Conservation (phyloP, 1,284 basidiomycete species). For the Farysia itapuensis region DNA sequence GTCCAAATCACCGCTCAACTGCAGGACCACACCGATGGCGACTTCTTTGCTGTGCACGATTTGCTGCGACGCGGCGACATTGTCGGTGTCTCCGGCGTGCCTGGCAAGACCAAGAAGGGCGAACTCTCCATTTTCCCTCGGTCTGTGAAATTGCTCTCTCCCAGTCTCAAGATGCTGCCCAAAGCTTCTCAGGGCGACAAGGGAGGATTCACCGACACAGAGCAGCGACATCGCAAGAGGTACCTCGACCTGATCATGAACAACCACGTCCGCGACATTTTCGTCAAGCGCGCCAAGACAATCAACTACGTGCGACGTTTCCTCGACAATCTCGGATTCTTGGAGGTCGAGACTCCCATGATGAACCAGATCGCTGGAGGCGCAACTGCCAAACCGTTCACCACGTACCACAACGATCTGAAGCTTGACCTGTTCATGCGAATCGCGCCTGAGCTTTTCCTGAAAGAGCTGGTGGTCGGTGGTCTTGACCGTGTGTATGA, state of each 20-base stretch:
- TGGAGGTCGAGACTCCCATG: conserved; percentile 99
- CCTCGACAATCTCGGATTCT: conserved; percentile 88
- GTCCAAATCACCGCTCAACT: conserved; percentile 92
- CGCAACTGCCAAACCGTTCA: conserved; percentile 96
- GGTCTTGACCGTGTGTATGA: conserved; percentile 97
- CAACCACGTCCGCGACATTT: conserved; percentile 84
- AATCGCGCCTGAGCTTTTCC: conserved; percentile 94
- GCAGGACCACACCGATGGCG: conserved; percentile 67
- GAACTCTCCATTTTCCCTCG: conserved; percentile 88
- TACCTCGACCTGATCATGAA: conserved; percentile 98
- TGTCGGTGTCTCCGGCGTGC: conserved; percentile 85
- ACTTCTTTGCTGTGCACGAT: conserved; percentile 76
- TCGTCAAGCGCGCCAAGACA: conserved; percentile 73
- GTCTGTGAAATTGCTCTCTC: conserved; percentile 83
- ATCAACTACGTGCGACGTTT: conserved; percentile 73
- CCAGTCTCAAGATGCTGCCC: conserved; percentile 90
- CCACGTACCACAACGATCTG: conserved; percentile 98
- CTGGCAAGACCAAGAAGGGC: conserved; percentile 91
- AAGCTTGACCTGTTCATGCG: conserved; percentile 97
- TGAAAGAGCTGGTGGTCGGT: conserved; percentile 96
- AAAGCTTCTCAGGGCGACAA: conserved; percentile 63
- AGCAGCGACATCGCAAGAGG: conserved; percentile 96
- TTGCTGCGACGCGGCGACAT: conserved; percentile 93
- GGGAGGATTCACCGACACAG: conserved; percentile 74
- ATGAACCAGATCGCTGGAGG: conserved; percentile 96